phyloP scores from a whole-genome alignment of 441 rosid genomes.

The Flueggea neowawraea region DNA sequence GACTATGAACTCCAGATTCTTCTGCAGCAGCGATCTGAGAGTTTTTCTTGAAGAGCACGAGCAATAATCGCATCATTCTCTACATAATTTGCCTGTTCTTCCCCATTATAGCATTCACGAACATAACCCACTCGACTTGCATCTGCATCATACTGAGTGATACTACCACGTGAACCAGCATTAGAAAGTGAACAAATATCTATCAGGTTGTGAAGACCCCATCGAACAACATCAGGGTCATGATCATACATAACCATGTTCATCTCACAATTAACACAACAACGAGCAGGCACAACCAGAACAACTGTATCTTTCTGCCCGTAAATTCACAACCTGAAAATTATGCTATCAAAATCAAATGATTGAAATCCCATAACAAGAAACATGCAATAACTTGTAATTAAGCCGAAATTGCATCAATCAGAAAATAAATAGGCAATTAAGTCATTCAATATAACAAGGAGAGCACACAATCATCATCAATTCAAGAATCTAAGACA shows the following conservation, averaged over 20 bases:
- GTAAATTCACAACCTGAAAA: conserved; percentile 6
- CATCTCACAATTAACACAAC: conserved; percentile 7
- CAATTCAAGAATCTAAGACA: too few relatives aligned
- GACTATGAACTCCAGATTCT: conserved; percentile 39
- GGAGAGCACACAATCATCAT: too few relatives aligned
- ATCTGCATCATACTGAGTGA: conserved; percentile 49
- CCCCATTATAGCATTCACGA: conserved; percentile 51
- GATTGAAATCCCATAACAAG: too few relatives aligned
- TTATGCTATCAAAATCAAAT: too few relatives aligned
- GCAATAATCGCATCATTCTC: conserved; percentile 87
- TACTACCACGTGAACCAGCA: conserved; percentile 44
- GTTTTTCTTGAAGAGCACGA: conserved; percentile 72
- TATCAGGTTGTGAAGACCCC: conserved; percentile 73
- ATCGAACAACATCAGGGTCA: conserved; percentile 79
- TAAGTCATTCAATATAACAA: too few relatives aligned
- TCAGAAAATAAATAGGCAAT: too few relatives aligned
- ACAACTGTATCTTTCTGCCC: conserved; percentile 5
- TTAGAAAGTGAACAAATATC: conserved; percentile 54
- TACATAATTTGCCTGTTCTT: conserved; percentile 18
- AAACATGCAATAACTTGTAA: too few relatives aligned
- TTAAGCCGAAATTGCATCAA: too few relatives aligned
- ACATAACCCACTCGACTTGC: conserved; percentile 44
- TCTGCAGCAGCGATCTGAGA: conserved; percentile 60
- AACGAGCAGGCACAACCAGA: not conserved
- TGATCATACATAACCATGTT: conserved; percentile 34